Base-by-base conservation (phyloP, 2,329 filamentous ascomycete genomes). In the Penicillium sp. region DNA sequence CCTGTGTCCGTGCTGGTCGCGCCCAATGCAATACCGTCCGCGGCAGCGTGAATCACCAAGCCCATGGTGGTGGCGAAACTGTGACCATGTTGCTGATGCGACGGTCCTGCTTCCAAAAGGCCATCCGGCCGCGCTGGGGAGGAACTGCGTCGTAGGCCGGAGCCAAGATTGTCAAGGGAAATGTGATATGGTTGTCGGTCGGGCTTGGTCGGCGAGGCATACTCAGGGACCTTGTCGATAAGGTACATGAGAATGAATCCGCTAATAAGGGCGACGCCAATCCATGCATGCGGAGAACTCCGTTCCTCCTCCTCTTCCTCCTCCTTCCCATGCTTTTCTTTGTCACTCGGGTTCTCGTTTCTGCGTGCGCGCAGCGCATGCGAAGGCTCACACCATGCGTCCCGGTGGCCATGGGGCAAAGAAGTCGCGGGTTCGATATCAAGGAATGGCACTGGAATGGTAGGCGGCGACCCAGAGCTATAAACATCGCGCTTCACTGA, bases 181-280 rank as follows among this genome's bases (percentile, higher is more conserved):
- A 97, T 93, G 63, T 95, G 89, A 55, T 90, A 83, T 12, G 85
- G 87, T 45, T 83, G 76, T 11, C 85, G 83, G 34, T 79, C 76
- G 18, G 79, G 73, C 59, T 84, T 83, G 34, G 87, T 73, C 36
- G 78, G 76, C 18, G 87, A 78, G 5, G 84, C 82, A 64, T 90
- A 86, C 36, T 83, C 82, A 6, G 90, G 89, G 7, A 95, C 71
- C 44, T 88, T 84, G 69, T 98, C 91, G 62, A 98, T 86, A 24
- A 98, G 79, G 65, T 95, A 97, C 93, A 98, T 98, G 55, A 96
- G 79, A 48, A 95, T 83, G 69, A 97, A 98, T 9, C 93, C 93
- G 12, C 88, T 74, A 47, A 95, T 82, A 44, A 98, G 75, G 2
- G 90, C 88, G 46, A 97, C 77, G 4, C 93, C 93, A 49, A 98